phyloP scores from a whole-genome alignment of 2,329 filamentous ascomycete genomes.

The Achaetomium macrosporum region DNA sequence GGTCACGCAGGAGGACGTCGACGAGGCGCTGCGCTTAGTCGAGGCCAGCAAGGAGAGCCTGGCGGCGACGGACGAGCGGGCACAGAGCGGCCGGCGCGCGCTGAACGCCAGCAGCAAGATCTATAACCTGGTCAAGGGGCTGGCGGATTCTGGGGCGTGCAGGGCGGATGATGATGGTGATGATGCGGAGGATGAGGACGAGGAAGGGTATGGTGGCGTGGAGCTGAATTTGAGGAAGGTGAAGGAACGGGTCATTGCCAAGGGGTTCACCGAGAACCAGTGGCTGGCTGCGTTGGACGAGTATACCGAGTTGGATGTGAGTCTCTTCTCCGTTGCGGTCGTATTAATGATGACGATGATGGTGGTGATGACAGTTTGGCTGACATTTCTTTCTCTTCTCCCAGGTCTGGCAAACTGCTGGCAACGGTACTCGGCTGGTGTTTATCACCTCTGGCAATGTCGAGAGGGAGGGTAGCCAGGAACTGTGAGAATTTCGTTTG shows the following conservation, averaged over 20 bases:
- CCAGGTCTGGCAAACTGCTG: conserved; percentile 73
- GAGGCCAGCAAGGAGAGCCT: conserved; percentile 92
- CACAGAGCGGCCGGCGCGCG: conserved; percentile 52
- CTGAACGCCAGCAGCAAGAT: conserved; percentile 83
- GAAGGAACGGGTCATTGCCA: conserved; percentile 84
- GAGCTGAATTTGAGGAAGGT: conserved; percentile 86
- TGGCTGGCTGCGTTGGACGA: conserved; percentile 81
- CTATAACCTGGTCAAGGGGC: conserved; percentile 85
- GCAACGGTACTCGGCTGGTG: conserved; percentile 62
- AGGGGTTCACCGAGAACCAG: conserved; percentile 94
- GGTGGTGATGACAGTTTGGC: too few relatives aligned
- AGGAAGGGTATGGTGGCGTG: conserved; percentile 41
- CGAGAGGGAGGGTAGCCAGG: conserved; percentile 35
- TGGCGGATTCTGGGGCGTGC: conserved; percentile 82
- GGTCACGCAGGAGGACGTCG: conserved; percentile 87
- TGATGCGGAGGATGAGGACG: conserved; percentile 48
- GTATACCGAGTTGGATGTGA: conserved; percentile 83
- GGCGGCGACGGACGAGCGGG: conserved; percentile 57
- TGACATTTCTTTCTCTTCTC: neutral
- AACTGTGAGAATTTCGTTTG: conserved; percentile 7
- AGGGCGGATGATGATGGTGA: conserved; percentile 62
- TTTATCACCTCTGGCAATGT: conserved; percentile 59
- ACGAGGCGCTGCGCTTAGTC: conserved; percentile 84
- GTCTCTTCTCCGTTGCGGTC: conserved; percentile 36
- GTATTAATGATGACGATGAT: neutral